Percentiles rank a stretch among this genome's conserved stretches.
Conservation (phyloP, 345 rosid genomes). For the Linum tenue region DNA sequence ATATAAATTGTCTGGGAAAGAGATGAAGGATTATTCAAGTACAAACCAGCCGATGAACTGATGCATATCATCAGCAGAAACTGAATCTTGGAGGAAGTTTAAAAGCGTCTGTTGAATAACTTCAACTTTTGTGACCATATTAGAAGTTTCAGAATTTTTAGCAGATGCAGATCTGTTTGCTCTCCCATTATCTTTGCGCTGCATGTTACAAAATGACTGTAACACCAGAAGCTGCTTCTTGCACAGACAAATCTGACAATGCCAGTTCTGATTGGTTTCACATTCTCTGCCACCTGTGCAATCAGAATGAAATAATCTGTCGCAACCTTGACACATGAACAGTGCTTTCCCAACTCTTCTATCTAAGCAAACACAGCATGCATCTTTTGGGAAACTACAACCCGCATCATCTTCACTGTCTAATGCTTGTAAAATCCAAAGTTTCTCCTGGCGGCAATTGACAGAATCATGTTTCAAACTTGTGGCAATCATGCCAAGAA, state of each 20-base stretch:
- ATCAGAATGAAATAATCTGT: conserved; percentile 70
- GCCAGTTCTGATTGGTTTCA: conserved; percentile 59
- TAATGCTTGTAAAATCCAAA: conserved; percentile 61
- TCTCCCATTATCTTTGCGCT: conserved; percentile 36
- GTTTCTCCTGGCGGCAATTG: conserved; percentile 41
- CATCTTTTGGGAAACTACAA: conserved; percentile 36
- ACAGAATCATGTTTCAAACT: conserved; percentile 83
- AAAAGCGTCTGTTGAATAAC: conserved; percentile 79
- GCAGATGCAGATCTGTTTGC: conserved; percentile 16
- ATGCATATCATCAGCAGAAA: conserved; percentile 66
- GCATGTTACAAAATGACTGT: conserved; percentile 63
- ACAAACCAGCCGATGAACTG: conserved; percentile 85
- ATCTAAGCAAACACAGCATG: conserved; percentile 66
- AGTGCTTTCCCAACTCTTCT: conserved; percentile 46
- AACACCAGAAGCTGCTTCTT: conserved; percentile 78
- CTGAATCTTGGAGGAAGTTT: conserved; percentile 82
- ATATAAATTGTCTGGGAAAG: conserved; percentile 5
- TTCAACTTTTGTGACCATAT: conserved; percentile 51
- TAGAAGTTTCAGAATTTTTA: conserved; percentile 32
- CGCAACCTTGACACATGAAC: conserved; percentile 72
- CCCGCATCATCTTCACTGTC: conserved; percentile 34
- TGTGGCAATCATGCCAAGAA: conserved; percentile 87
- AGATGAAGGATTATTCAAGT: conserved; percentile 13
- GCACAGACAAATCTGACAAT: conserved; percentile 75
- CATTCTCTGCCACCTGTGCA: conserved; percentile 83